Base-by-base conservation (phyloP, 75 land plant genomes). In the Selaginella moellendorffii region DNA sequence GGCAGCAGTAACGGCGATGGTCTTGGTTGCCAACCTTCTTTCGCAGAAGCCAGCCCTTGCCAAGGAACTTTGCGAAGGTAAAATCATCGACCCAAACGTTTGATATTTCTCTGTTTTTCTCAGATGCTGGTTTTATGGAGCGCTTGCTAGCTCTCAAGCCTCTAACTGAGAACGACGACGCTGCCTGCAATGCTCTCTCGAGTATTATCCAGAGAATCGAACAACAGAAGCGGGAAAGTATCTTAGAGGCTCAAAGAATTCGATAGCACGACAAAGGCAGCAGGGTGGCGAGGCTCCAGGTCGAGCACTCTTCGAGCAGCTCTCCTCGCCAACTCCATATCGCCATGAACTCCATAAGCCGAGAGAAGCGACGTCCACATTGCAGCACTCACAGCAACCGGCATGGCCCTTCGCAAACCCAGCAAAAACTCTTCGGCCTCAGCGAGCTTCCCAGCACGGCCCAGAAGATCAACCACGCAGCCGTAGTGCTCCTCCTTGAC, bases 21-120 rank as follows among this genome's bases (percentile, higher is more conserved):
- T 83, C 8, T 51, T 80, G 31, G 26, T 83, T 67, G 82, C 86
- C 66, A 80, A 83, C 68, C 72, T 83, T 51, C 52, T 83, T 1
- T 31, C 69, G 17, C 80, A 80, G 28, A 63, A 66, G 18, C 20
- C 64, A 28, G 58, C 74, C 69, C 65, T 80, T 1, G 75, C 65
- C 24, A 24, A 59, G 9, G 78, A 68, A n/a, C 14, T 79, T 9
- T 74, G 77, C 22, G 29, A 70, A 80, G 86, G 79, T 78, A 59
- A 64, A n/a, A n/a, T n/a, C n/a, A n/a, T n/a, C n/a, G n/a, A n/a
- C n/a, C n/a, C n/a, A n/a, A n/a, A n/a, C n/a, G n/a, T 26, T 30
- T 28, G 2, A 5, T 69, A 36, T 20, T 36, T 36, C 46, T 5
- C 46, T 36, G 14, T 36, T 36, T n/a, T n/a, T n/a, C n/a, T n/a